Evolutionary conservation across 2,329 filamentous ascomycete species (phyloP), one percentile per base, ranked within the genome.

Genomic region (Dryadomyces quercivorus): DNA sequence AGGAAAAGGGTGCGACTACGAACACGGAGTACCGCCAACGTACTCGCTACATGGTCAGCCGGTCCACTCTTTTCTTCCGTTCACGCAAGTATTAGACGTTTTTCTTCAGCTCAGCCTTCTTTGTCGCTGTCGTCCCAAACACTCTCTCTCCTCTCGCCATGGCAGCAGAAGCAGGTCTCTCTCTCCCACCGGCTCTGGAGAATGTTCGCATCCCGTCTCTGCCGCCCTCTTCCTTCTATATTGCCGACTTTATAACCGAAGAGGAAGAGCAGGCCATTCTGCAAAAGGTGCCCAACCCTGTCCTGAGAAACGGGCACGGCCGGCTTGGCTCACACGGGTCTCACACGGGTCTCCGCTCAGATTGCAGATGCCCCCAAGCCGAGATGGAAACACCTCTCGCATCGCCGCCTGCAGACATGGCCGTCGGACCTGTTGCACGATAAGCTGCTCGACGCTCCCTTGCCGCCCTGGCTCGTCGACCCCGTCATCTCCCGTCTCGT

Each of bases 331-430:
- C 26, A 50, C 38, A 38, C 38, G 38, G n/a, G n/a, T n/a, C n/a
- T n/a, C n/a, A n/a, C n/a, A n/a, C n/a, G n/a, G n/a, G 26, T 21
- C 9, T 10, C 26, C 22, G 5, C 16, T 51, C 61, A 69, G 76
- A 79, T 85, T 61, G 71, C 73, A 52, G 74, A 78, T 47, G 82
- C 82, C 1, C 85, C 87, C 26, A 84, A 82, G 59, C 84, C 86
- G 26, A 79, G 84, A 65, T 98, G 93, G 92, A 91, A 88, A 58
- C 78, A 85, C 51, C 84, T 98, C 54, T 82, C 85, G n/a, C 88
- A 90, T 67, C 86, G 93, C 54, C 85, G 92, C 45, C 80, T 98
- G 1, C 91, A 97, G 74, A 88, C 88, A 1, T 89, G 91, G 77
- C 93, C 92, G 1, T 93, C 88, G 2, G 81, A 88, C 55, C 80